Evolutionary conservation across 1,139 yeast genomes (phyloP).

Genomic region (Sporopachydermia cereana): DNA sequence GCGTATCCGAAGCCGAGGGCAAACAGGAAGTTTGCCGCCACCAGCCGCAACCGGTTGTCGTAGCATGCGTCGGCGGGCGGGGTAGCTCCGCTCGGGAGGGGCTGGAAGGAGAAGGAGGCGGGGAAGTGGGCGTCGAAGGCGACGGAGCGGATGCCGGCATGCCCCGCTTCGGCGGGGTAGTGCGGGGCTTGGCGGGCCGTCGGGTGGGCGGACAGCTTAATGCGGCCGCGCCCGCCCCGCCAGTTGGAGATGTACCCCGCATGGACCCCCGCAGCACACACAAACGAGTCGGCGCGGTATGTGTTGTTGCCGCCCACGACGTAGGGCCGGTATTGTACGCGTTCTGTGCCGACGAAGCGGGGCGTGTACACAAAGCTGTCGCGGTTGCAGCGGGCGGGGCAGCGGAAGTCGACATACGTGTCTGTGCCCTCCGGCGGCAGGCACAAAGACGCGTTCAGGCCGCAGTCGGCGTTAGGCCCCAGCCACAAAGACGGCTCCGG

Average conservation of each 20-base stretch:
- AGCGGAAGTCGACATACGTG: conserved; percentile 46
- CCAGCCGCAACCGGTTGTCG: conserved; percentile 54
- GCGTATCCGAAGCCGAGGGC: conserved; percentile 43
- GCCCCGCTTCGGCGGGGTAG: conserved; percentile 27
- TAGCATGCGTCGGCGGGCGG: conserved; percentile 35
- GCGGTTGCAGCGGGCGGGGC: conserved; percentile 82
- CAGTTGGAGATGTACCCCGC: conserved; percentile 66
- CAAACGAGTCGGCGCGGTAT: conserved; percentile 79
- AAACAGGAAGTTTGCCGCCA: conserved; percentile 44
- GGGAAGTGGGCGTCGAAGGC: conserved; percentile 66
- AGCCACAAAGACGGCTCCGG: conserved; percentile 43
- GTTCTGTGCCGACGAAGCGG: conserved; percentile 60
- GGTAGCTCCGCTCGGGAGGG: conserved; percentile 16
- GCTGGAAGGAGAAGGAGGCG: conserved; percentile 50
- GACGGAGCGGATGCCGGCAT: conserved; percentile 41
- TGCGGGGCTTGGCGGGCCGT: conserved; percentile 32
- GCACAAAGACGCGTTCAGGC: conserved; percentile 55
- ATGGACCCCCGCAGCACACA: conserved; percentile 87
- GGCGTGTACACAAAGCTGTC: conserved; percentile 70
- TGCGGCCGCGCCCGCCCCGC: conserved; percentile 71
- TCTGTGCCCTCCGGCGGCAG: conserved; percentile 15
- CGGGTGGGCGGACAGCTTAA: conserved; percentile 42
- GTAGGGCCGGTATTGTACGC: conserved; percentile 59
- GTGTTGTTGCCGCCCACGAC: conserved; percentile 69
- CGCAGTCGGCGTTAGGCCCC: conserved; percentile 71